These are phyloP conservation scores for Dactylellina parvicollis DNA, from an alignment of 2,329 filamentous ascomycete species.

Conservation along the genomic window DNA sequence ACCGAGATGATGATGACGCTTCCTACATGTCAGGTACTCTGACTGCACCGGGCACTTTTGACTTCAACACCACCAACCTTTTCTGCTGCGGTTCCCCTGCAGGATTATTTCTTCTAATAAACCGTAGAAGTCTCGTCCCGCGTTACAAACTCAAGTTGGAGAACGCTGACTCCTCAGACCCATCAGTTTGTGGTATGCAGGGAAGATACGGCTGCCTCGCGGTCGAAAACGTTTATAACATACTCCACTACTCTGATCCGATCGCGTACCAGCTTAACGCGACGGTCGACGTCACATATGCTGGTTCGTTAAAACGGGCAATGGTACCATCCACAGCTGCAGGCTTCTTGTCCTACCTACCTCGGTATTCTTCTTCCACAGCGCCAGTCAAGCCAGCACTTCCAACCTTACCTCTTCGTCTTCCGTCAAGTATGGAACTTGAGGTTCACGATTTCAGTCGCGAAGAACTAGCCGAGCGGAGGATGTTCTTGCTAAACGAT, in stretches of 20 bases:
- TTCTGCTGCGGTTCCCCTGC: constrained; percentile 91
- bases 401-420: constrained; percentile 59
- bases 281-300: constrained; percentile 82
- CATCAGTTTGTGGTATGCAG: constrained; percentile 76
- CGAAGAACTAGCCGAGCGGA: constrained; percentile 90
- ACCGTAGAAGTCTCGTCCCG: constrained; percentile 76
- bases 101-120: constrained; percentile 90
- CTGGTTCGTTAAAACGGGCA: constrained; percentile 77
- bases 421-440: constrained; percentile 79
- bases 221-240: constrained; percentile 95
- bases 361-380: constrained; percentile 57
- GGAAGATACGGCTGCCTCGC: constrained; percentile 89
- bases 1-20: constrained; percentile 63
- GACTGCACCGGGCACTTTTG: constrained; percentile 68
- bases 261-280: constrained; percentile 94
- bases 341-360: constrained; percentile 66
- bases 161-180: constrained; percentile 63
- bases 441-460: constrained; percentile 94
- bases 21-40: constrained; percentile 46
- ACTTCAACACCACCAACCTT: constrained; percentile 89
- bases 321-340: constrained; percentile 78
- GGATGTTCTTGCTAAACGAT: constrained; percentile 88
- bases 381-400: constrained; percentile 58
- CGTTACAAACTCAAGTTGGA: constrained; percentile 79
- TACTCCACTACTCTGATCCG: constrained; percentile 78